Conservation (phyloP, 805 yeast genomes). For the Scheffersomyces amazonensis region DNA sequence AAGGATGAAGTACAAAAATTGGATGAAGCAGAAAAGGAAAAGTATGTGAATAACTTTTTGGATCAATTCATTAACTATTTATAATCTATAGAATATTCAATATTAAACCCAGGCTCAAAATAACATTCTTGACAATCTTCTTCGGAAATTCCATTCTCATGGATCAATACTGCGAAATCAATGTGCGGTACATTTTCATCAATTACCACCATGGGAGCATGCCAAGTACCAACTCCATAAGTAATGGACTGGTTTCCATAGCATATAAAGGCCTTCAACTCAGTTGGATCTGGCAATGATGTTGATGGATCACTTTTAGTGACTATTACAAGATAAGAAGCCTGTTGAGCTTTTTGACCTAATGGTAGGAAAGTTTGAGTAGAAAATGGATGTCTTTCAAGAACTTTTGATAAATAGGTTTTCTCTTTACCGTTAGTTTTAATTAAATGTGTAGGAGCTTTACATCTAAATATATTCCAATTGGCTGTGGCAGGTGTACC, state of each 20-base stretch:
- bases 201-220: slow-evolving; percentile 92
- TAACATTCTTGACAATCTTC: slow-evolving; percentile 84
- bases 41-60: slow-evolving; percentile 32
- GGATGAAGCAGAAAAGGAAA: slow-evolving; percentile 24
- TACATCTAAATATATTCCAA: slow-evolving; percentile 81
- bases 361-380: slow-evolving; percentile 92
- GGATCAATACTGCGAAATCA: slow-evolving; percentile 87
- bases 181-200: slow-evolving; percentile 48
- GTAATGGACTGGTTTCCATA: slow-evolving; percentile 87
- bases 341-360: slow-evolving; percentile 53
- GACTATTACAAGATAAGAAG: slow-evolving; percentile 76
- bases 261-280: slow-evolving; percentile 67
- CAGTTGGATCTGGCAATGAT: slow-evolving; percentile 59
- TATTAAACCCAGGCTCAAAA: slow-evolving; percentile 55
- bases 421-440: slow-evolving; percentile 8
- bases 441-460: slow-evolving; percentile 67
- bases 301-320: slow-evolving; percentile 49
- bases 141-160: slow-evolving; percentile 74
- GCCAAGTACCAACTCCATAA: slow-evolving; percentile 86
- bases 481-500: slow-evolving; percentile 54
- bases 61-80: slow-evolving; percentile 39
- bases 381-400: slow-evolving; percentile 86
- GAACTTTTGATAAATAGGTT: slow-evolving; percentile 48
- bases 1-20: slow-evolving; percentile 23
- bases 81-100: slow-evolving; percentile 25